A percentile compares a stretch with the other conserved stretches of the same genome.
Evolutionary conservation across 441 rosid genomes (phyloP).

Genomic region (Heliophila coronopifolia): DNA sequence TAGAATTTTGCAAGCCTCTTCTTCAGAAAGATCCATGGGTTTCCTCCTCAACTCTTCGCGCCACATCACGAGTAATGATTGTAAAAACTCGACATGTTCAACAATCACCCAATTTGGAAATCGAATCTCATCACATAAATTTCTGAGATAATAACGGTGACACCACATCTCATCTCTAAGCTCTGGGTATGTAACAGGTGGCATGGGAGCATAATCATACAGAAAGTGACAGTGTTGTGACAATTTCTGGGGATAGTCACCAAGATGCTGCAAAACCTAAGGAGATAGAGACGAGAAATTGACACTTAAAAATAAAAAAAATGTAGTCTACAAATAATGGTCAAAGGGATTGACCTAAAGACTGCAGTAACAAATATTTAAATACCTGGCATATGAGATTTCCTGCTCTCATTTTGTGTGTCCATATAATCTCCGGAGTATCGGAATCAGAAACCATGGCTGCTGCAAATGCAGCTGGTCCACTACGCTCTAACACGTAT

Average conservation of each 20-base stretch:
- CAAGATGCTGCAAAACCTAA: conserved; percentile 99
- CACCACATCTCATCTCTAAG: conserved; percentile 99
- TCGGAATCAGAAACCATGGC: conserved; percentile 99
- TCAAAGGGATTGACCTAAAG: conserved; percentile 21
- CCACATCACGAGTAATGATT: conserved; percentile 98
- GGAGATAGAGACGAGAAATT: conserved; percentile 16
- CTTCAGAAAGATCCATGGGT: conserved; percentile 99
- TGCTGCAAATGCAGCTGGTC: conserved; percentile 95
- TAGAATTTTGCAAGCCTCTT: conserved; percentile 91
- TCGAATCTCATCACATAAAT: conserved; percentile 88
- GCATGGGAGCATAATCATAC: conserved; percentile 98
- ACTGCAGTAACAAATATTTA: conserved; percentile 8
- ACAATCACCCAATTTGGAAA: conserved; percentile 98
- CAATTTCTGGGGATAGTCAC: conserved; percentile 94
- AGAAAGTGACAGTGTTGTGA: conserved; percentile 95
- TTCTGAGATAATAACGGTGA: conserved; percentile 94
- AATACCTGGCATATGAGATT: conserved; percentile 91
- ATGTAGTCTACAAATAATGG: conserved; percentile 7
- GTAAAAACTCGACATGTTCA: conserved; percentile 98
- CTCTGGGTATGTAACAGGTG: conserved; percentile 98
- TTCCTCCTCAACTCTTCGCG: conserved; percentile 97
- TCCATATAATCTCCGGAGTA: conserved; percentile 99
- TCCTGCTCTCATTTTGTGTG: conserved; percentile 99
- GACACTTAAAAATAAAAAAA: conserved; percentile 6
- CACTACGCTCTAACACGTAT: conserved; percentile 98